These are phyloP conservation scores for Scenedesmus sp. DNA, from an alignment of 163 green algal species.

Conservation along the genomic window DNA sequence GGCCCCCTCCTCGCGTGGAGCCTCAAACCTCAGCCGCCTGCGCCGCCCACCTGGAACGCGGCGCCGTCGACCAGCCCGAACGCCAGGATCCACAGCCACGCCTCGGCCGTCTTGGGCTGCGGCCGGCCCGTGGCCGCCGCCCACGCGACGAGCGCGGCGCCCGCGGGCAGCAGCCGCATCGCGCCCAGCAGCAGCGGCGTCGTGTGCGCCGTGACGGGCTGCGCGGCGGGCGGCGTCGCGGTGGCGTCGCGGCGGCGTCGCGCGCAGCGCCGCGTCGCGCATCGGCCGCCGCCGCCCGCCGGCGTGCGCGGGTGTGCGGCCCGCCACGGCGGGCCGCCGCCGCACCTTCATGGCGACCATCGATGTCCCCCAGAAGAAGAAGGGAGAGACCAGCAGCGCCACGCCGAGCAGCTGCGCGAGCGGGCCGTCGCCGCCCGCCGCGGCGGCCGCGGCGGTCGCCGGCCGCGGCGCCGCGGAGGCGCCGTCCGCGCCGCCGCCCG, in stretches of 20 bases:
- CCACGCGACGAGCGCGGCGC: constrained; percentile 86
- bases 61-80: constrained; percentile 95
- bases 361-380: constrained; percentile 98
- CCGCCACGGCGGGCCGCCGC: background rate
- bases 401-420: constrained; percentile 29
- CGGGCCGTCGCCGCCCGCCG: background rate
- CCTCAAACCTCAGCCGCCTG: too few species aligned
- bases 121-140: constrained; percentile 67
- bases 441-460: constrained; percentile 12
- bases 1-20: too few species aligned
- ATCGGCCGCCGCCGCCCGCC: too few species aligned
- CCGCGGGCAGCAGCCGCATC: constrained; percentile 90
- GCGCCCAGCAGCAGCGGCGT: constrained; percentile 88
- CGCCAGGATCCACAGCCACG: constrained; percentile 84
- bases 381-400: constrained; percentile 91
- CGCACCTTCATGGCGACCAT: constrained; percentile 95
- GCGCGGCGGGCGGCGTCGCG: too few species aligned
- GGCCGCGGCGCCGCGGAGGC: constrained; percentile 7
- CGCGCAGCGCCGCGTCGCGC: too few species aligned
- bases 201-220: constrained; percentile 78
- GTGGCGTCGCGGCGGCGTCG: too few species aligned
- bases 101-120: constrained; percentile 68
- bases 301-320: too few species aligned
- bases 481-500: background rate
- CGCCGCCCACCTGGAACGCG: constrained; percentile 88